Percentiles rank a stretch among this genome's conserved stretches.
Evolutionary conservation across 1,284 basidiomycete species (phyloP).

Genomic region (Coniferiporia sulphurascens): DNA sequence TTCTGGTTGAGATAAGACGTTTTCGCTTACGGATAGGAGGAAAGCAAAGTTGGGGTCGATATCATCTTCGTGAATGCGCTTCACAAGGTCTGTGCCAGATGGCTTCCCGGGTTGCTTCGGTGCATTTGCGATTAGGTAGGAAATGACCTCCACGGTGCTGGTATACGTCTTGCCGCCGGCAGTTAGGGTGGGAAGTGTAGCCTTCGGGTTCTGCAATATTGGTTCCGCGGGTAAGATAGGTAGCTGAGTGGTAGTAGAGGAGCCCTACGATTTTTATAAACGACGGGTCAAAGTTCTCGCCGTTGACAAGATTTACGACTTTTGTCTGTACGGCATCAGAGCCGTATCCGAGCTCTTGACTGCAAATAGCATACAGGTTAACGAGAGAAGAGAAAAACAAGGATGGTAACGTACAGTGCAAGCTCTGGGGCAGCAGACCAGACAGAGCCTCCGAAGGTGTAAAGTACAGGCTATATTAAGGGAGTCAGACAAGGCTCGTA

Average conservation of each 20-base stretch:
- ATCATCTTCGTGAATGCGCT: constrained; percentile 46
- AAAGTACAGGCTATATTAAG: constrained; percentile 35
- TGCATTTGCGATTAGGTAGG: constrained; percentile 44
- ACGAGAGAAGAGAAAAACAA: not conserved
- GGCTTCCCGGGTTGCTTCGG: constrained; percentile 34
- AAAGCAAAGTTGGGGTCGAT: constrained; percentile 57
- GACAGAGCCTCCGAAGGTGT: constrained; percentile 41
- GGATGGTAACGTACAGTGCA: constrained; percentile 34
- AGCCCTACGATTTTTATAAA: constrained; percentile 46
- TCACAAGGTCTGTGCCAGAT: constrained; percentile 36
- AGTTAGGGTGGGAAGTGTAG: constrained; percentile 51
- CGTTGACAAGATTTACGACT: constrained; percentile 42
- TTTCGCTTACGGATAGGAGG: constrained; percentile 39
- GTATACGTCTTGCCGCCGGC: constrained; percentile 41
- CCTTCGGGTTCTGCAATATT: constrained; percentile 42
- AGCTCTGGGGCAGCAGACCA: constrained; percentile 48
- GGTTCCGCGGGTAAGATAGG: not conserved
- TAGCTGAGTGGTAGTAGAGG: not conserved
- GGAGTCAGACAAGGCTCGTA: not conserved
- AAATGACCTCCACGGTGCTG: constrained; percentile 44
- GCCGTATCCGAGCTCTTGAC: constrained; percentile 40
- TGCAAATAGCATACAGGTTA: constrained; percentile 19
- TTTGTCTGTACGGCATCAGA: constrained; percentile 33
- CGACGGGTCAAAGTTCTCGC: constrained; percentile 58
- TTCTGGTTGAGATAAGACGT: not conserved